A percentile compares a stretch with the other conserved stretches of the same genome.
Evolutionary conservation across 169 alveolate species (phyloP).

Genomic region (Ichthyophthirius multifiliis): DNA sequence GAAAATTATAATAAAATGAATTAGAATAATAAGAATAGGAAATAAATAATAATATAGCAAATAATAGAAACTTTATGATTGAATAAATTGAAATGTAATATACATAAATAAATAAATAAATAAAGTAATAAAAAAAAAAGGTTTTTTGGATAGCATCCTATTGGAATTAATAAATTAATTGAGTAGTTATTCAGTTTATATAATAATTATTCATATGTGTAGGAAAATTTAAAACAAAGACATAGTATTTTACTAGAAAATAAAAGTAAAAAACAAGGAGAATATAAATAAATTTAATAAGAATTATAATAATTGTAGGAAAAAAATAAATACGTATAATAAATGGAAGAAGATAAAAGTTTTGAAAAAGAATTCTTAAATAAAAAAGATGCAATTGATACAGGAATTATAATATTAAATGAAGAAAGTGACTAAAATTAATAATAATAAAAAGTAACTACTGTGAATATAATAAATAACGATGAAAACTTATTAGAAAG

Average conservation of each 20-base stretch:
- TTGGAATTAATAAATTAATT: background rate
- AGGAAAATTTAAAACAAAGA: background rate
- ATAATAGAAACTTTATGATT: background rate
- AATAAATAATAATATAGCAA: background rate
- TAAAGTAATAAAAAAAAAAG: background rate
- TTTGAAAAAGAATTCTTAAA: background rate
- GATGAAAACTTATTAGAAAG: background rate
- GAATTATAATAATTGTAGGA: background rate
- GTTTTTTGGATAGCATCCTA: background rate
- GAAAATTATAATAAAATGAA: background rate
- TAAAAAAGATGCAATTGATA: background rate
- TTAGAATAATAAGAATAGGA: background rate
- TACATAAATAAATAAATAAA: background rate
- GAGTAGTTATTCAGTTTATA: background rate
- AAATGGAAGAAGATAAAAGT: background rate
- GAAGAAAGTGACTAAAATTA: background rate
- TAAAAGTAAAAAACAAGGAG: background rate
- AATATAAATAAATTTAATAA: background rate
- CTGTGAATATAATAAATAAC: background rate
- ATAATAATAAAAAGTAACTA: background rate
- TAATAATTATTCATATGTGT: background rate
- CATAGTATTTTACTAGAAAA: background rate
- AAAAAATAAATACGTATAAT: background rate
- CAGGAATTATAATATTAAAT: background rate
- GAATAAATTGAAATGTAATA: background rate